Conservation (phyloP, 371 early-diverging fungal species). For the Apophysomyces trapeziformis region DNA sequence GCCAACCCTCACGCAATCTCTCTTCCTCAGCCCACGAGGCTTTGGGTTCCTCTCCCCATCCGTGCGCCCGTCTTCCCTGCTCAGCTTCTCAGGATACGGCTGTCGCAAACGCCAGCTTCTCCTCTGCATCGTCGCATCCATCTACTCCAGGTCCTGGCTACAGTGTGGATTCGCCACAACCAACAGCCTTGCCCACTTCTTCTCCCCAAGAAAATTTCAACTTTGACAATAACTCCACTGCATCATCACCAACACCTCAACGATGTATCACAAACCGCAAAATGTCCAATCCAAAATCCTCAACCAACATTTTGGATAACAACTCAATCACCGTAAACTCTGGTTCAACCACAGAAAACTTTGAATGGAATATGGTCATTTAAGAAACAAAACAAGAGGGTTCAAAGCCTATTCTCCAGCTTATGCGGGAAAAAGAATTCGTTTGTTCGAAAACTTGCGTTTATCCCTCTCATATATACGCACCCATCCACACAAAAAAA, state of each 20-base stretch:
- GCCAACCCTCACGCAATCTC: not conserved
- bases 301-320: not conserved
- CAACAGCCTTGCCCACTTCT: not conserved
- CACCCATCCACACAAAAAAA: constrained; percentile 15
- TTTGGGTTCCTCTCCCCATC: not conserved
- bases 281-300: constrained; percentile 7
- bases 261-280: not conserved
- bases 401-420: not conserved
- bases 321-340: constrained; percentile 2
- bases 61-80: constrained; percentile 8
- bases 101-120: not conserved
- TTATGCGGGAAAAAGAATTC: not conserved
- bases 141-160: constrained; percentile 1
- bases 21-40: not conserved
- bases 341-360: constrained; percentile 7
- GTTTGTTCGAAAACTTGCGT: not conserved
- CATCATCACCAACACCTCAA: constrained; percentile 6
- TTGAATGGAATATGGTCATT: constrained; percentile 5
- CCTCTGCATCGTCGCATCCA: constrained; percentile 4
- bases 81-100: constrained; percentile 1
- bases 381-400: not conserved
- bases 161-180: constrained; percentile 11
- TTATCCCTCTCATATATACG: constrained; percentile 6
- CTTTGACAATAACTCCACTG: constrained; percentile 9
- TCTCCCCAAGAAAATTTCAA: not conserved